phyloP scores from a whole-genome alignment of 129 eudicot genomes.

The Apium graveolens region DNA sequence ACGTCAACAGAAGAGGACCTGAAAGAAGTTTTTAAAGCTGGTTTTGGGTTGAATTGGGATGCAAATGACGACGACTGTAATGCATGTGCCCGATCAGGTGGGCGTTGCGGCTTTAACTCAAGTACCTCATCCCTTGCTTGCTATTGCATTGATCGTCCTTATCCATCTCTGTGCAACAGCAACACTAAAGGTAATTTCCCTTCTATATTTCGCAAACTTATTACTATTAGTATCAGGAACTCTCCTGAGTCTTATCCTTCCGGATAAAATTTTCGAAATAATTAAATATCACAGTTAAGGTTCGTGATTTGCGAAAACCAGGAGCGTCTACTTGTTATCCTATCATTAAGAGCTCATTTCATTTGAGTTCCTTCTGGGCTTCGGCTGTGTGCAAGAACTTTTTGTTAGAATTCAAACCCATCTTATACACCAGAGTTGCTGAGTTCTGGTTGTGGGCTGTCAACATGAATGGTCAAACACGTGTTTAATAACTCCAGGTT shows the following conservation, averaged over 20 bases:
- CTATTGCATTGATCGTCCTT: conserved; percentile 24
- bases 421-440: too few species aligned
- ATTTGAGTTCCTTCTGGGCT: too few species aligned
- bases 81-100: conserved; percentile 34
- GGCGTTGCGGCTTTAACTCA: conserved; percentile 43
- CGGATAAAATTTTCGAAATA: too few species aligned
- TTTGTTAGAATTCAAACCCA: too few species aligned
- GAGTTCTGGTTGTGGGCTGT: too few species aligned
- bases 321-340: background rate
- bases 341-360: too few species aligned
- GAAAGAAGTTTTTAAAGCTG: conserved; percentile 19
- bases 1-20: conserved; percentile 11
- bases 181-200: conserved; percentile 15
- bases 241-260: too few species aligned
- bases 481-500: too few species aligned
- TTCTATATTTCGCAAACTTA: background rate
- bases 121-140: conserved; percentile 16
- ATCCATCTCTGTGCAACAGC: conserved; percentile 16
- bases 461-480: too few species aligned
- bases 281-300: too few species aligned
- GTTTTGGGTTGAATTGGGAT: conserved; percentile 42
- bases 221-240: background rate
- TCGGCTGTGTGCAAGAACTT: too few species aligned
- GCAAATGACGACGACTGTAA: conserved; percentile 28
- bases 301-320: too few species aligned